phyloP scores from a whole-genome alignment of 2,329 filamentous ascomycete genomes.

The Exutisphaerella laricina region DNA sequence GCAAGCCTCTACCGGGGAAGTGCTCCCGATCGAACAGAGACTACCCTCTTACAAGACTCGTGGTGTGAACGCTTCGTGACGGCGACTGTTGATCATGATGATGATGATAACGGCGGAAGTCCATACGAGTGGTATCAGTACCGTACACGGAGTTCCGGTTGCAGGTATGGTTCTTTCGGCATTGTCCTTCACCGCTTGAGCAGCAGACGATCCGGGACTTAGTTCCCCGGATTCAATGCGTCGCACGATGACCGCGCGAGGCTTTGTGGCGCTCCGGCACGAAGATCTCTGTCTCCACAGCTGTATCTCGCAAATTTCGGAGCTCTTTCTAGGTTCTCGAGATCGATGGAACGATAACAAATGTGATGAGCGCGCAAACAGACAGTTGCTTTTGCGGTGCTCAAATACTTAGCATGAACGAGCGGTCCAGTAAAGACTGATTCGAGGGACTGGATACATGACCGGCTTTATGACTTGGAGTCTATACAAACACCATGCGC shows the following conservation, averaged over 20 bases:
- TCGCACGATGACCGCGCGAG: conserved; percentile 5
- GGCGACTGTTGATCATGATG: not conserved
- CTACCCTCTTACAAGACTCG: too few species aligned
- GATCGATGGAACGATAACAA: not conserved
- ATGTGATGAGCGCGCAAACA: not conserved
- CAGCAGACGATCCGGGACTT: not conserved
- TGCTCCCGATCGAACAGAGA: not conserved
- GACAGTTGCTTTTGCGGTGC: too few species aligned
- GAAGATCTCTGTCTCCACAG: not conserved
- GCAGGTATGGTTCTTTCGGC: not conserved
- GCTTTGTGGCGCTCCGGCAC: conserved; percentile 8
- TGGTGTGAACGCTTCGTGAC: not conserved
- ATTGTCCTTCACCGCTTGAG: conserved; percentile 8
- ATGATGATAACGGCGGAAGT: not conserved
- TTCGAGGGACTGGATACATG: conserved; percentile 1
- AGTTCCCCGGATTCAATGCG: not conserved
- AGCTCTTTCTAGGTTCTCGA: too few species aligned
- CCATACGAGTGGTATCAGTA: too few species aligned
- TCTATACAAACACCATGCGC: conserved; percentile 8
- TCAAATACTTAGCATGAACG: not conserved
- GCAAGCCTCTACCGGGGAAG: not conserved
- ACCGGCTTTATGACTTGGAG: conserved; percentile 4
- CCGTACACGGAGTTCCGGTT: not conserved
- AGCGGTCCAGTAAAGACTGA: not conserved
- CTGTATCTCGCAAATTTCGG: not conserved